Base-by-base conservation (phyloP, 768 basidiomycete species). In the Hygrophoropsis aurantiaca region DNA sequence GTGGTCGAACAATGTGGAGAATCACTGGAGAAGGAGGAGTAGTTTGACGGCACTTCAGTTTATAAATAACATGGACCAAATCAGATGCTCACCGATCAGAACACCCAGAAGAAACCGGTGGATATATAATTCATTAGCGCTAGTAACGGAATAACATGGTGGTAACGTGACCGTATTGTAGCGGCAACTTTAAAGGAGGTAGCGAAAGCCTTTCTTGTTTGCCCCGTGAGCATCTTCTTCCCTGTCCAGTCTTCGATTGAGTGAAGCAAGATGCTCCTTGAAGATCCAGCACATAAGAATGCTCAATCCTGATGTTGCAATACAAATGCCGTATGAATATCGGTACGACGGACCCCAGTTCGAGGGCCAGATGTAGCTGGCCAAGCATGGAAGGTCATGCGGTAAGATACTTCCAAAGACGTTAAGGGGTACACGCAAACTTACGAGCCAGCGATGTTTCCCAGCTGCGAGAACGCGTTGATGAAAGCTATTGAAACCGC, bases 371-470 rank as follows among this genome's bases (percentile, higher is more conserved):
- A 79, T 67, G 56, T 83, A 84, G 24, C 79, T 79, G 52, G 13
- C n/a, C 36, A 38, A 21, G 20, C 36, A 6, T n/a, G 16, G 36
- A 16, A 38, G 6, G 36, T 16, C 36, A 16, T 21, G 20, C 9
- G 20, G n/a, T 21, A 13, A 35, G 0, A 25, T 11, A 3, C 2
- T 49, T 23, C 6, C 19, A 16, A 21, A 19, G 19, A 16, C 19
- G 7, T 9, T 36, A 21, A 36, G 35, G 13, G 18, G 27, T 10
- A 50, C n/a, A 20, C 39, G 32, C 42, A 56, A 19, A 78, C 79
- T 68, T 69, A 91, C 70, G 87, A 83, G 48, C 90, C 90, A 35
- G 80, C 69, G 37, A 94, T 74, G 68, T 90, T 93, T 1, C 90
- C 91, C 3, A 87, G 73, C 58, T 89, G 84, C 9, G 85, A 84